These are phyloP conservation scores for Hymenoscyphus linearis DNA, from an alignment of 2,329 filamentous ascomycete species.

Conservation along the genomic window DNA sequence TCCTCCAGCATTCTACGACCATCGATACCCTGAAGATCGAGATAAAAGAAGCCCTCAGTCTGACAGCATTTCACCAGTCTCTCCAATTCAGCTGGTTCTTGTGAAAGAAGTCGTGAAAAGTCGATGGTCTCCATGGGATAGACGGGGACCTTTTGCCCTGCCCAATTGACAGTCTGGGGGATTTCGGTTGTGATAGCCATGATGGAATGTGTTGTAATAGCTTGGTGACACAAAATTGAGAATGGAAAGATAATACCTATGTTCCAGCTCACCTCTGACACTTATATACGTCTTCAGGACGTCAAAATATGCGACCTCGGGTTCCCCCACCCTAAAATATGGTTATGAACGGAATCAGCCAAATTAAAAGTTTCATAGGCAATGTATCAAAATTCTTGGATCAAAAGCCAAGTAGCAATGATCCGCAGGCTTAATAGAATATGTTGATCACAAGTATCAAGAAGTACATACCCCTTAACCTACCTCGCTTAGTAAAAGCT, in stretches of 20 bases:
- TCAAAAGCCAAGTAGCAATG: background rate
- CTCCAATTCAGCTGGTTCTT: slow-evolving; percentile 49
- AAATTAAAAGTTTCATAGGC: background rate
- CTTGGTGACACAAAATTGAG: background rate
- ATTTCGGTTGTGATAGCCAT: slow-evolving; percentile 38
- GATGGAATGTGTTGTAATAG: background rate
- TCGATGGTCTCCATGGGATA: slow-evolving; percentile 48
- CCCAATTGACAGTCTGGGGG: slow-evolving; percentile 44
- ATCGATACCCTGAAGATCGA: slow-evolving; percentile 48
- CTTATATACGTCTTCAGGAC: background rate
- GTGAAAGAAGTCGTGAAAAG: slow-evolving; percentile 47
- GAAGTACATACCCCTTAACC: background rate
- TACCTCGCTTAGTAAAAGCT: background rate
- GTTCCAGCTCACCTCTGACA: background rate
- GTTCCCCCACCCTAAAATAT: background rate
- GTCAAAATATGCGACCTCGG: background rate
- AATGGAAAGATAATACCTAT: background rate
- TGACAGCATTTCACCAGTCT: slow-evolving; percentile 45
- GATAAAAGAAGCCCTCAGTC: slow-evolving; percentile 50
- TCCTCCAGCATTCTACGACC: slow-evolving; percentile 48
- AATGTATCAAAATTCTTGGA: background rate
- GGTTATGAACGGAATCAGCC: background rate
- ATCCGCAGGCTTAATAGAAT: background rate
- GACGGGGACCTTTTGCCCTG: slow-evolving; percentile 44
- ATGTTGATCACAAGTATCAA: background rate